A percentile compares a stretch with the other conserved stretches of the same genome.
Conservation (phyloP, 129 eudicot genomes). For the Flaveria bidentis region DNA sequence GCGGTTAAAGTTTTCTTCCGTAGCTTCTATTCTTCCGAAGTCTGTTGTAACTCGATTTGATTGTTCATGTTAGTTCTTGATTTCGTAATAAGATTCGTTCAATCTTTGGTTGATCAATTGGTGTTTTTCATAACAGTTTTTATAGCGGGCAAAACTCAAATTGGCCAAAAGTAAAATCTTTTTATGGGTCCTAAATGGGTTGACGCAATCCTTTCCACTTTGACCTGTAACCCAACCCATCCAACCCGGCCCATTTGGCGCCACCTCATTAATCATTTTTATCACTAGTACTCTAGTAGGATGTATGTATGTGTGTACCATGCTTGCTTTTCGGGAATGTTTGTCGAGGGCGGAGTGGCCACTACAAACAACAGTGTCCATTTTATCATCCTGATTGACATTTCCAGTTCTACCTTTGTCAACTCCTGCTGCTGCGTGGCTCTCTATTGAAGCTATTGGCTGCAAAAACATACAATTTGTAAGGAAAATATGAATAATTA, state of each 20-base stretch:
- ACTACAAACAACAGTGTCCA: constrained; percentile 56
- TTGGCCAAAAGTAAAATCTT: no score
- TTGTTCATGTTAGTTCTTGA: no score
- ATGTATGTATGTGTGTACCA: constrained; percentile 40
- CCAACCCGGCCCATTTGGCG: neutral
- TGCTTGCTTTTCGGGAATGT: constrained; percentile 84
- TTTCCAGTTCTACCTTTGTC: constrained; percentile 52
- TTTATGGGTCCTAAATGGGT: neutral
- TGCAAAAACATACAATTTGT: constrained; percentile 33
- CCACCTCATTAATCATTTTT: no score
- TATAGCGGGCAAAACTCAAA: no score
- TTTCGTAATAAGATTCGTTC: no score
- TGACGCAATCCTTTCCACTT: neutral
- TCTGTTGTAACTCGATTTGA: no score
- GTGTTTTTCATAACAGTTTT: no score
- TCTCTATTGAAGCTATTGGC: constrained; percentile 93
- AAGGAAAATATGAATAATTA: neutral
- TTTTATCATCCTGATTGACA: constrained; percentile 38
- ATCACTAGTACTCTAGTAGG: neutral
- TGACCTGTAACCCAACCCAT: neutral
- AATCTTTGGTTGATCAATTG: no score
- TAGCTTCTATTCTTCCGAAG: no score
- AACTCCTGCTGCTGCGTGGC: constrained; percentile 59
- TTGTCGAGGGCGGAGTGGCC: constrained; percentile 64
- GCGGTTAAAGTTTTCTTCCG: no score